Evolutionary conservation across 192 early-diverging fungal species (phyloP).

Genomic region (Geranomyces michiganensis): DNA sequence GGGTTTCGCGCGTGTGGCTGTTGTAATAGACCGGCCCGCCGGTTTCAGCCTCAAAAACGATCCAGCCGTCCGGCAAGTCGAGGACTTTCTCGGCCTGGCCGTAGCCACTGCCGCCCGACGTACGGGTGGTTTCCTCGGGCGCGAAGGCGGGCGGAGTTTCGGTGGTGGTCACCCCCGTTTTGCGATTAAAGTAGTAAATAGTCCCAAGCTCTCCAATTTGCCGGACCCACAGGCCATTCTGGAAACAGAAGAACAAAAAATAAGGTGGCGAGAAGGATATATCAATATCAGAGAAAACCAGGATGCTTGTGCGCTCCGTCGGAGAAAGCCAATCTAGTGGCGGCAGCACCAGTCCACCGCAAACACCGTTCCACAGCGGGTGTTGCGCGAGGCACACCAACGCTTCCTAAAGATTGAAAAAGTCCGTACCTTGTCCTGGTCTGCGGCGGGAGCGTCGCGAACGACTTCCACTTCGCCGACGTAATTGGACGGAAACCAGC

Average conservation of each 20-base stretch:
- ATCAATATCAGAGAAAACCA: neutral
- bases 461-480: slow-evolving; percentile 26
- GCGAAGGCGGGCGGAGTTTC: slow-evolving; percentile 18
- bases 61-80: slow-evolving; percentile 49
- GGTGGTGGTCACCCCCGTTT: slow-evolving; percentile 40
- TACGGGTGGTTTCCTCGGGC: neutral
- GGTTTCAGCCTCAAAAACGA: slow-evolving; percentile 54
- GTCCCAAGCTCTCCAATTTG: slow-evolving; percentile 42
- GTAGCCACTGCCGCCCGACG: slow-evolving; percentile 20
- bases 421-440: slow-evolving; percentile 24
- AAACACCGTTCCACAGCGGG: neutral
- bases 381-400: neutral
- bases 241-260: neutral
- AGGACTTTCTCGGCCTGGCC: neutral
- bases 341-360: neutral
- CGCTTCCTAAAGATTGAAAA: neutral
- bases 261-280: neutral
- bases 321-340: neutral
- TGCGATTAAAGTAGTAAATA: slow-evolving; percentile 40
- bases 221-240: slow-evolving; percentile 36
- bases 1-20: slow-evolving; percentile 51
- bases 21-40: slow-evolving; percentile 56
- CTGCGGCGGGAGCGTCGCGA: slow-evolving; percentile 17
- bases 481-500: slow-evolving; percentile 61
- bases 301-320: too few relatives aligned